Conservation (phyloP, 441 rosid species). For the Populus tomentosa region DNA sequence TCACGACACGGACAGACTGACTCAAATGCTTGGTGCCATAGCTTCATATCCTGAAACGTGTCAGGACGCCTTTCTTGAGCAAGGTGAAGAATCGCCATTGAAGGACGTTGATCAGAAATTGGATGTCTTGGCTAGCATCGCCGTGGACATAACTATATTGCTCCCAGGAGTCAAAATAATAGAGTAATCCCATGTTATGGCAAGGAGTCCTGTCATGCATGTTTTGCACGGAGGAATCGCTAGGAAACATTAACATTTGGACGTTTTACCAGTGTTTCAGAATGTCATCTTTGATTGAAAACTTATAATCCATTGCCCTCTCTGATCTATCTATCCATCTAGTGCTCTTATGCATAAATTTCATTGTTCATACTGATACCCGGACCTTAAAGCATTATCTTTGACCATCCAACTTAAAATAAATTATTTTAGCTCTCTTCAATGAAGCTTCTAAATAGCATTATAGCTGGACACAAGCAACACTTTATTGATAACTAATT, state of each 20-base stretch:
- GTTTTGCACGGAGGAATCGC: not conserved
- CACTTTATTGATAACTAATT: no score
- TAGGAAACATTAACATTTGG: not conserved
- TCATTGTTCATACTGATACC: no score
- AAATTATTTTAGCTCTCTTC: no score
- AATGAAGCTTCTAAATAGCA: no score
- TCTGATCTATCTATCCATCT: no score
- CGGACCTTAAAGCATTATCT: no score
- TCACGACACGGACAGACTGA: constrained; percentile 15
- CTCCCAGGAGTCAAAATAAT: constrained; percentile 6
- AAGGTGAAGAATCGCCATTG: constrained; percentile 16
- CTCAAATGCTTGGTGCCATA: constrained; percentile 16
- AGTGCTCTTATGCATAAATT: no score
- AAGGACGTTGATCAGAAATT: constrained; percentile 16
- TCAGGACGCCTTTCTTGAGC: constrained; percentile 19
- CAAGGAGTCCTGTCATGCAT: not conserved
- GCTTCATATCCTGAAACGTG: constrained; percentile 21
- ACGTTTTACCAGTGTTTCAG: not conserved
- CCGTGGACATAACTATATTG: constrained; percentile 23
- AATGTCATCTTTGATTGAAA: not conserved
- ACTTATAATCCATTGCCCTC: no score
- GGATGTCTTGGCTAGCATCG: constrained; percentile 27
- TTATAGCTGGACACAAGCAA: no score
- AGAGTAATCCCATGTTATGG: not conserved
- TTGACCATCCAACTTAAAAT: no score